Evolutionary conservation across 257 asterid genomes (phyloP), one percentile per base, ranked within the genome.

Genomic region (Solanum neorickii): DNA sequence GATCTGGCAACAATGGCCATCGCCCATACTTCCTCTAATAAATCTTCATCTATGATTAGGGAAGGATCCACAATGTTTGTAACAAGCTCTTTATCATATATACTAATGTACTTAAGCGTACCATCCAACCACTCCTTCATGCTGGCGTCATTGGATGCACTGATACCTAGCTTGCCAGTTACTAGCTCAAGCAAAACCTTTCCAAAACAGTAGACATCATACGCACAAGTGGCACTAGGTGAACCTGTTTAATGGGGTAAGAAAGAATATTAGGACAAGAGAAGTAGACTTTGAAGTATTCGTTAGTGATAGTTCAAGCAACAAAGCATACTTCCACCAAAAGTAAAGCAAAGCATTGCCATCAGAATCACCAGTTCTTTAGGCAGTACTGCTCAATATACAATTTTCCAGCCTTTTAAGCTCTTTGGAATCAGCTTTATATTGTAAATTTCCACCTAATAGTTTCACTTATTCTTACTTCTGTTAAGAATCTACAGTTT

Each of bases 21-120:
- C 59, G 99, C 99, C 99, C 99, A 97, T 44, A 95, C 99, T 91
- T 96, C 99, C 91, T 97, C 99, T 3, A 97, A 91, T 27, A 97
- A 94, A 87, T 97, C 99, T 87, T 97, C 99, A 14, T 96, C 96
- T 83, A 97, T 91, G 70, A 97, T 91, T 82, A 97, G 86, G 3
- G 99, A 94, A 3, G 98, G 98, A 88, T 97, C 99, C 27, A 97
- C 89, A 15, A 97, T 97, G 91, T 91, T 96, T 70, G 98, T 94
- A 86, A 97, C 97, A 14, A 93, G 94, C 76, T 97, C 99, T 90
- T 96, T 97, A 89, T 97, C 98, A 82, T 95, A 93, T 82, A 95
- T 94, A 62, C 94, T 94, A 70, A 97, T 94, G 92, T 90, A 88
- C 15, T 98, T 96, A 35, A 97, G 39, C 0, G 95, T 94, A 52